Evolutionary conservation across 2,329 filamentous ascomycete species (phyloP), one percentile per base, ranked within the genome.

Genomic region (Sclerotinia nivalis): DNA sequence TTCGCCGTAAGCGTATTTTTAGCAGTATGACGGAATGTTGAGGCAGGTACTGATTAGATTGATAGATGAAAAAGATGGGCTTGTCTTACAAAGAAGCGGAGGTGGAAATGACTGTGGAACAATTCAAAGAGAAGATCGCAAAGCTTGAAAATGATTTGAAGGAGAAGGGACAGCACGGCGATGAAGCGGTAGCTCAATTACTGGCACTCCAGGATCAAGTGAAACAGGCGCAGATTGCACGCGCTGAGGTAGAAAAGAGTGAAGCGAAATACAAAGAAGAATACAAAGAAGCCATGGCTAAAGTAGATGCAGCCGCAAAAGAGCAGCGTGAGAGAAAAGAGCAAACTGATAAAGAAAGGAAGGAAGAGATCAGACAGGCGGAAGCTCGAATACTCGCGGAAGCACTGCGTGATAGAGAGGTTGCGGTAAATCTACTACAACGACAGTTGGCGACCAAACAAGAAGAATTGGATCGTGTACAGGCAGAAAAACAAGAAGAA

Each of bases 1-100:
- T 52, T 47, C 9, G 10, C 8, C 0, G n/a, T 37, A 40, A 22
- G 31, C 22, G 6, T 7, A 6, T 12, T 28, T 25, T 20, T 20
- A 28, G 31, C 4, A 9, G 4, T 9, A 10, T 25, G 10, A 12
- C 28, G 0, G 2, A 25, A 15, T 25, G 0, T 28, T 9, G 4
- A 37, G 9, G 13, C n/a, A 3, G 9, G 1, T 52, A 64, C 61
- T 64, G 9, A 64, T 40, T 7, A 15, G 6, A 31, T 31, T 6
- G 40, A 64, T 25, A 64, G 61, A 10, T 10, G 0, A 28, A 8
- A 28, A 64, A 52, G 15, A 64, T 64, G 61, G 37, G 50, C 2
- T 4, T 52, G n/a, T 8, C 47, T 13, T 6, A 13, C 6, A 20
- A 7, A 20, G 7, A 7, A 37, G n/a, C 15, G 9, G 31, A 10